Percentiles rank a stretch among this genome's conserved stretches.
These are phyloP conservation scores for Aurinia saxatilis DNA, from an alignment of 345 rosid species.

Conservation along the genomic window DNA sequence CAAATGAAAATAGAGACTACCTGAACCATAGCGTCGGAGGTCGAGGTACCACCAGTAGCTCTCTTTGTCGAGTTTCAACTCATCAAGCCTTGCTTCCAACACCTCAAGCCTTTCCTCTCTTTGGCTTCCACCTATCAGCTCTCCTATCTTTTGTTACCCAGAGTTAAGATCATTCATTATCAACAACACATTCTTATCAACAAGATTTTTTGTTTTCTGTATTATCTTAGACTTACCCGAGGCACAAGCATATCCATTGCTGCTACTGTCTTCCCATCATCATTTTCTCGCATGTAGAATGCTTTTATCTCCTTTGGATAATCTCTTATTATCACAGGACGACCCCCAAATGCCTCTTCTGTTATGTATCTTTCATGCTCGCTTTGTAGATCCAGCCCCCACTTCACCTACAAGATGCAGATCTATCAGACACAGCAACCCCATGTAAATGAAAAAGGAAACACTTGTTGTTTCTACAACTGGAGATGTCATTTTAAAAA, in stretches of 20 bases:
- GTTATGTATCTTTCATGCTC: conserved; percentile 99
- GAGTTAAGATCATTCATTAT: not conserved
- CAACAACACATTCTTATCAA: not conserved
- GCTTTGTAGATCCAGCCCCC: conserved; percentile 98
- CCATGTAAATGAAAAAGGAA: not conserved
- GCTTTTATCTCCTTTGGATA: conserved; percentile 99
- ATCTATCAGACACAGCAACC: conserved; percentile 1
- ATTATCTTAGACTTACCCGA: conserved; percentile 43
- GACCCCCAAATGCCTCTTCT: conserved; percentile 75
- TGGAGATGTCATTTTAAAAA: not conserved
- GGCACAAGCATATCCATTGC: conserved; percentile 99
- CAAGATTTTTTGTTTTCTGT: not conserved
- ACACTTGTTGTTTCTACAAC: not conserved
- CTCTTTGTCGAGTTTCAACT: conserved; percentile 65
- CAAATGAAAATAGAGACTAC: conserved; percentile 27
- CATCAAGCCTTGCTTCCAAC: conserved; percentile 77
- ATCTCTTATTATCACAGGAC: conserved; percentile 89
- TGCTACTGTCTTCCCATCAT: conserved; percentile 96
- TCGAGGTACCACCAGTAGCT: conserved; percentile 99
- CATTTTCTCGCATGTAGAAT: conserved; percentile 95
- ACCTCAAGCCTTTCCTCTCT: conserved; percentile 91
- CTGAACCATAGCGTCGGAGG: conserved; percentile 94
- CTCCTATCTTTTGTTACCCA: conserved; percentile 55
- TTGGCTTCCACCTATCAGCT: conserved; percentile 98
- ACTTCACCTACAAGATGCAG: conserved; percentile 53